Evolutionary conservation across 192 early-diverging fungal species (phyloP), one percentile per base, ranked within the genome.

Genomic region (Rhizophagus sp.): DNA sequence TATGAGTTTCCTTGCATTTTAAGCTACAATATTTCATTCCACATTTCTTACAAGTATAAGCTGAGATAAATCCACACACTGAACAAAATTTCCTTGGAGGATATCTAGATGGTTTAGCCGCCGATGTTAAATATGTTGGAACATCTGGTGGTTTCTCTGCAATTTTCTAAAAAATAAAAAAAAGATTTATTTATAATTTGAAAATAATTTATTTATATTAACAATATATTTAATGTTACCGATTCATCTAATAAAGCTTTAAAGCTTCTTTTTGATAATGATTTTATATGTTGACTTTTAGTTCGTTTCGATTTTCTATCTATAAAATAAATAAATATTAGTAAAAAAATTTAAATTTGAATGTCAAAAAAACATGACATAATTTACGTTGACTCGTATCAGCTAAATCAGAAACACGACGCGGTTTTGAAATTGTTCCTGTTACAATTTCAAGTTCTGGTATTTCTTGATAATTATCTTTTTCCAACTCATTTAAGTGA

Each of bases 31-130:
- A 78, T 50, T 68, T 78, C 76, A 69, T 69, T 49, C 76, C 76
- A 19, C 76, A 78, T 27, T 39, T 66, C 50, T 50, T 78, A 78
- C 76, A 78, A 49, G 25, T 57, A 57, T 78, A 78, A 13, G 67
- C 68, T 47, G 76, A 67, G 25, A 78, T 52, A 47, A 50, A 78
- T 34, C 76, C 76, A 78, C 76, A 78, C 6, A 78, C 76, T 30
- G 76, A 78, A 17, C 76, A 78, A 68, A 78, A 78, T 78, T 68
- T 78, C 4, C 66, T 62, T 78, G 76, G 66, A 39, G 76, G 76
- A 68, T 24, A 78, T 49, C 50, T 78, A 33, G 76, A 78, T 64
- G 64, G 64, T 30, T 25, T n/a, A 11, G 66, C 76, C 22, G 44
- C 76, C 1, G 65, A 24, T 34, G 76, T 68, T 27, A 78, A 50